Evolutionary conservation across 1,139 yeast genomes (phyloP), one percentile per base, ranked within the genome.

Genomic region (Hemisphaericaspora xylanilytica): DNA sequence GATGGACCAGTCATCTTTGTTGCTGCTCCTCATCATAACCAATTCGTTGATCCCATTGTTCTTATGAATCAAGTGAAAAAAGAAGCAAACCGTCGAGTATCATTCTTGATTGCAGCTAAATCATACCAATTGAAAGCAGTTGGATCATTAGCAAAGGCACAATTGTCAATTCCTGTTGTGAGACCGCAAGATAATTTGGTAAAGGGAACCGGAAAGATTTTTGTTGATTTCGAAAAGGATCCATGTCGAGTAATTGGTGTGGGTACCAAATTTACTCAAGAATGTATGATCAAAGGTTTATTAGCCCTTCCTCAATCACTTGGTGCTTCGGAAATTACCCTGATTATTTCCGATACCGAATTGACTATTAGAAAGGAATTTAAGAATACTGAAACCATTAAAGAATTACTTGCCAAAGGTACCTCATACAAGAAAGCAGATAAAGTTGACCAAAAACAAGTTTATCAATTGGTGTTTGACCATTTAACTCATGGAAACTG

Each of bases 1-100:
- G 59, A 73, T 9, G 97, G 96, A 0, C 95, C 97, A 0, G 81
- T 89, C 16, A 89, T 92, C 41, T 87, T 92, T 56, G 97, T 92
- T 32, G 97, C 94, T 2, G 98, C 97, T 7, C 97, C 97, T 7
- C 98, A 90, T 65, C 96, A 96, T 26, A 92, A 90, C 61, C 98
- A 90, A 60, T 92, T 92, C 53, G 94, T 90, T 28, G 98, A 92
- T 56, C 96, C 97, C 0, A 73, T 88, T 41, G 74, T 89, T 38
- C 70, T 92, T 40, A 81, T 87, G 87, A 82, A 85, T 38, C 94
- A 85, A 56, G 89, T 88, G 25, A 79, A 81, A 48, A 71, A 73
- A 39, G 87, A 82, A 47, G 79, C 85, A 4, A 74, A 80, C 21
- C 71, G 96, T 46, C 69, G 97, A 39, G 77, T 90, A 22, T 85